Evolutionary conservation across 345 rosid species (phyloP).

Genomic region (Brassica cretica): DNA sequence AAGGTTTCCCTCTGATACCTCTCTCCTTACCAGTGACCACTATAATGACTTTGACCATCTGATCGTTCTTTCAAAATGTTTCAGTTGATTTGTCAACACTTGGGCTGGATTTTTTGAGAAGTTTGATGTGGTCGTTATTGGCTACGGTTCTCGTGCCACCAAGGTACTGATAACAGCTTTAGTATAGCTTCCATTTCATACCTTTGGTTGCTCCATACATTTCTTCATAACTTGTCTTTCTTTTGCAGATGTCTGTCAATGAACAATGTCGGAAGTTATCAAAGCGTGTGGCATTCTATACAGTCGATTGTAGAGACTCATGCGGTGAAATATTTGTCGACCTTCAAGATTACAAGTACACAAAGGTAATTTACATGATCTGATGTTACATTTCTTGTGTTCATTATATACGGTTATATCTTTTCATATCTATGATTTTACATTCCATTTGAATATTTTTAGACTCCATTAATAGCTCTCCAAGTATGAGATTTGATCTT

Average conservation of each 20-base stretch:
- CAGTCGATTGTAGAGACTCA: slow-evolving; percentile 80
- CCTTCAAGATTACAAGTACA: slow-evolving; percentile 62
- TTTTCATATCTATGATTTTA: background rate
- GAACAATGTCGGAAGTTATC: slow-evolving; percentile 70
- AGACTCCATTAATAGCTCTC: background rate
- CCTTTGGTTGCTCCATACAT: slow-evolving; percentile 9
- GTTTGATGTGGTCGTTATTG: slow-evolving; percentile 75
- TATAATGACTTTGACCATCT: background rate
- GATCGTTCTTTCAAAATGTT: background rate
- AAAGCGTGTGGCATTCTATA: slow-evolving; percentile 79
- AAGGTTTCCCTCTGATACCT: slow-evolving; percentile 47
- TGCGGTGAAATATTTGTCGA: slow-evolving; percentile 92
- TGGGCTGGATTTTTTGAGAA: slow-evolving; percentile 59
- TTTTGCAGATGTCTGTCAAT: slow-evolving; percentile 65
- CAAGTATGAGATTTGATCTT: background rate
- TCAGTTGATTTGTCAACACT: slow-evolving; percentile 76
- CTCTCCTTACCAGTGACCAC: background rate
- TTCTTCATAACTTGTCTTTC: background rate
- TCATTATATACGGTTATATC: background rate
- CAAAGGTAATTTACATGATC: slow-evolving; percentile 45
- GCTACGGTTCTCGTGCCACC: slow-evolving; percentile 59
- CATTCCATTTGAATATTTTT: background rate
- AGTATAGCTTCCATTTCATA: background rate
- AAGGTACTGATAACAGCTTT: slow-evolving; percentile 49
- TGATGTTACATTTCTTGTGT: background rate